Percentiles rank a stretch among this genome's conserved stretches.
phyloP scores from a whole-genome alignment of 2,329 filamentous ascomycete species.

The Ciborinia camelliae region DNA sequence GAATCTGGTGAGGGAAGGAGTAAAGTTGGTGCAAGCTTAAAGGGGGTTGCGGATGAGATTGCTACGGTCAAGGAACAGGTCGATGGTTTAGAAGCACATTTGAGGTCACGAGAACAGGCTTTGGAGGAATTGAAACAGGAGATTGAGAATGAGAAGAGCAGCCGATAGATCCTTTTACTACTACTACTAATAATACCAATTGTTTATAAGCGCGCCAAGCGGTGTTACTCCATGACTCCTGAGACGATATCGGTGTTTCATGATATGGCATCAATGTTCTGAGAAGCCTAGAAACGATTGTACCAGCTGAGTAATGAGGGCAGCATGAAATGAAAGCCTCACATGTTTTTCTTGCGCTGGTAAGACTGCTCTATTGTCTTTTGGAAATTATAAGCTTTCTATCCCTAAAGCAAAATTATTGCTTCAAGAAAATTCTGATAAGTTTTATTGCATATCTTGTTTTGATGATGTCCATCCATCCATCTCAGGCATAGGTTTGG shows the following conservation, averaged over 20 bases:
- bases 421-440: too few relatives aligned
- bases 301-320: background rate
- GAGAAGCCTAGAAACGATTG: background rate
- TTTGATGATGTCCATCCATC: too few relatives aligned
- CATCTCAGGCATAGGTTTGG: too few relatives aligned
- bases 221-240: background rate
- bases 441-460: too few relatives aligned
- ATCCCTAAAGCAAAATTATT: too few relatives aligned
- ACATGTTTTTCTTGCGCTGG: too few relatives aligned
- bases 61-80: constrained; percentile 91
- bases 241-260: background rate
- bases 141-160: constrained; percentile 80
- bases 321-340: background rate
- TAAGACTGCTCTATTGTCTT: background rate
- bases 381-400: background rate
- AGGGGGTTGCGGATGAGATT: constrained; percentile 80
- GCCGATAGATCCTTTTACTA: constrained; percentile 39
- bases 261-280: background rate
- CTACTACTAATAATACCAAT: constrained; percentile 15
- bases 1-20: constrained; percentile 68
- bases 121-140: constrained; percentile 74
- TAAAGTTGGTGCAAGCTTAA: constrained; percentile 67
- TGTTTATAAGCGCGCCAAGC: constrained; percentile 12
- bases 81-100: constrained; percentile 80
- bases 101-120: constrained; percentile 70